These are phyloP conservation scores for Tetradesmus lagerheimii DNA, from an alignment of 139 green algal genomes.

Conservation along the genomic window DNA sequence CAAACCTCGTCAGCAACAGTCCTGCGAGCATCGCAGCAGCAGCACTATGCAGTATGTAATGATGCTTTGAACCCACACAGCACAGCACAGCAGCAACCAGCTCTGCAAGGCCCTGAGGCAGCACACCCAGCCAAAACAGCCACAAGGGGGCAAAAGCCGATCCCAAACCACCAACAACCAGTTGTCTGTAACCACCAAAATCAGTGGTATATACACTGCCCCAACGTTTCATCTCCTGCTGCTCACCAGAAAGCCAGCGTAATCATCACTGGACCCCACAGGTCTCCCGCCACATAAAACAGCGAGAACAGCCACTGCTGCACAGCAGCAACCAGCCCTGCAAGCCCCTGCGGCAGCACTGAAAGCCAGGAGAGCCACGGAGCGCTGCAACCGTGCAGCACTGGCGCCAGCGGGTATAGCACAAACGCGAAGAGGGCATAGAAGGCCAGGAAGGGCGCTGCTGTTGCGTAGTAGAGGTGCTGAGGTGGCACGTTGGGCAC, in stretches of 20 bases:
- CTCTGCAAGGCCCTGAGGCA: no score
- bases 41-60: no score
- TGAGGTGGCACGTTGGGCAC: slow-evolving; percentile 63
- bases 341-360: background rate
- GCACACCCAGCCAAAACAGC: no score
- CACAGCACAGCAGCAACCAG: no score
- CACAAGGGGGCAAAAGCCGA: no score
- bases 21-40: background rate
- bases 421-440: slow-evolving; percentile 79
- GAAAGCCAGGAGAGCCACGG: background rate
- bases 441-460: slow-evolving; percentile 74
- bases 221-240: slow-evolving; percentile 52
- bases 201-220: no score
- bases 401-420: slow-evolving; percentile 75
- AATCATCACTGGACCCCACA: slow-evolving; percentile 96
- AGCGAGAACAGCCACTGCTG: slow-evolving; percentile 96
- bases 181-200: no score
- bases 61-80: no score
- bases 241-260: slow-evolving; percentile 96
- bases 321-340: slow-evolving; percentile 64
- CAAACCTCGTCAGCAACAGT: slow-evolving; percentile 54
- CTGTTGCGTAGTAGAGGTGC: slow-evolving; percentile 73
- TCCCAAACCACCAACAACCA: no score
- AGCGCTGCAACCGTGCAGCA: slow-evolving; percentile 66
- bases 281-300: slow-evolving; percentile 96